Evolutionary conservation across 805 yeast species (phyloP).

Genomic region (Blastobotrys chiropterorum): DNA sequence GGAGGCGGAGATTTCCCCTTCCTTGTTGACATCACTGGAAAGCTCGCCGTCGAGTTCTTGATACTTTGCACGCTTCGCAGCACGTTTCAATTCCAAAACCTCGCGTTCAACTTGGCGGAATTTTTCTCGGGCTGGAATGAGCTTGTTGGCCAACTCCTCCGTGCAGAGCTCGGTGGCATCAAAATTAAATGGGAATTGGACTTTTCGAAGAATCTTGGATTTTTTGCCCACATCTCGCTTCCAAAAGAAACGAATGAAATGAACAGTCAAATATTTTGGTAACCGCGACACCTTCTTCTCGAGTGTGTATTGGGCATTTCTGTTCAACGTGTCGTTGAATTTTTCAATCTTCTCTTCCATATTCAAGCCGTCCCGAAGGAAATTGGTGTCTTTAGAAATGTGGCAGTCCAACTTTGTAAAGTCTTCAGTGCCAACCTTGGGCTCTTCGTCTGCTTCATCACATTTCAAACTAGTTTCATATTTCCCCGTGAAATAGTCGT

Average conservation of each 20-base stretch:
- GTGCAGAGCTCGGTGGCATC: conserved; percentile 84
- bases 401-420: conserved; percentile 82
- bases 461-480: conserved; percentile 62
- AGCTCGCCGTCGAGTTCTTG: conserved; percentile 26
- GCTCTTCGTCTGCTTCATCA: conserved; percentile 44
- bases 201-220: conserved; percentile 90
- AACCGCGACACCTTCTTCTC: conserved; percentile 56
- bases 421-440: conserved; percentile 43
- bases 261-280: conserved; percentile 84
- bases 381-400: conserved; percentile 78
- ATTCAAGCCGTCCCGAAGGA: conserved; percentile 81
- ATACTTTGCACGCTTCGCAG: conserved; percentile 56
- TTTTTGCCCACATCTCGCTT: conserved; percentile 84
- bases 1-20: conserved; percentile 29
- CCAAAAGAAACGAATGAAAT: conserved; percentile 95
- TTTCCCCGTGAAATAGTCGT: conserved; percentile 55
- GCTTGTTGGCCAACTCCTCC: conserved; percentile 60
- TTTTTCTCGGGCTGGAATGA: conserved; percentile 68
- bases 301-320: conserved; percentile 66
- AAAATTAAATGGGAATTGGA: conserved; percentile 78
- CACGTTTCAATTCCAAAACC: conserved; percentile 63
- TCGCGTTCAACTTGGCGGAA: conserved; percentile 71
- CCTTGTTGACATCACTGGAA: conserved; percentile 33
- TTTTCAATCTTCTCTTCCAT: conserved; percentile 74
- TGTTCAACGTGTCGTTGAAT: conserved; percentile 59